These are phyloP conservation scores for Globisporangium spiculum DNA, from an alignment of 352 stramenopile species.

Conservation along the genomic window DNA sequence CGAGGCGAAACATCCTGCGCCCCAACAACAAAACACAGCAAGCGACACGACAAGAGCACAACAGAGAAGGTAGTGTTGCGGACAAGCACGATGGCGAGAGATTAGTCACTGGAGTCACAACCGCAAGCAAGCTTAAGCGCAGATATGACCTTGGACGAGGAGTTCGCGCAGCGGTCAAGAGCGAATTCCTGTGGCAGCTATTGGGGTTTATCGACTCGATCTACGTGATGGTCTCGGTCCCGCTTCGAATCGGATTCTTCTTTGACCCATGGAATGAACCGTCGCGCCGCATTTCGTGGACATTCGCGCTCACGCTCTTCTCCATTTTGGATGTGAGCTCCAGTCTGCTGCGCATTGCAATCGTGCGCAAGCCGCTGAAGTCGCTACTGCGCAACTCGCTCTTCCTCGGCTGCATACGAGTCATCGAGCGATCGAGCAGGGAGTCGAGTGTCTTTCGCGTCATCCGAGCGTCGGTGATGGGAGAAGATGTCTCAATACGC, in stretches of 20 bases:
- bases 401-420: background rate
- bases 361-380: background rate
- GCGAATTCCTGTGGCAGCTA: background rate
- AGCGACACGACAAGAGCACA: background rate
- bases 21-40: background rate
- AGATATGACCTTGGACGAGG: background rate
- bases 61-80: background rate
- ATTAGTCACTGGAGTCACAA: background rate
- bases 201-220: constrained; percentile 27
- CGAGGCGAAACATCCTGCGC: constrained; percentile 4
- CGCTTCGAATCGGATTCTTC: constrained; percentile 37
- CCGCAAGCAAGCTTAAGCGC: background rate
- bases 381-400: constrained; percentile 4
- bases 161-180: background rate
- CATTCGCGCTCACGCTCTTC: constrained; percentile 23
- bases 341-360: constrained; percentile 10
- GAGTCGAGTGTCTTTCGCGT: constrained; percentile 13
- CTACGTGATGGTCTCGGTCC: constrained; percentile 29
- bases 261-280: constrained; percentile 37
- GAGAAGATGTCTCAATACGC: constrained; percentile 3
- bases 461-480: constrained; percentile 3
- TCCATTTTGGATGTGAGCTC: constrained; percentile 22
- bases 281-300: constrained; percentile 18
- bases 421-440: constrained; percentile 2
- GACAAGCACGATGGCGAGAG: background rate